Conservation (phyloP, 257 asterid species). For the Fraxinus excelsior region DNA sequence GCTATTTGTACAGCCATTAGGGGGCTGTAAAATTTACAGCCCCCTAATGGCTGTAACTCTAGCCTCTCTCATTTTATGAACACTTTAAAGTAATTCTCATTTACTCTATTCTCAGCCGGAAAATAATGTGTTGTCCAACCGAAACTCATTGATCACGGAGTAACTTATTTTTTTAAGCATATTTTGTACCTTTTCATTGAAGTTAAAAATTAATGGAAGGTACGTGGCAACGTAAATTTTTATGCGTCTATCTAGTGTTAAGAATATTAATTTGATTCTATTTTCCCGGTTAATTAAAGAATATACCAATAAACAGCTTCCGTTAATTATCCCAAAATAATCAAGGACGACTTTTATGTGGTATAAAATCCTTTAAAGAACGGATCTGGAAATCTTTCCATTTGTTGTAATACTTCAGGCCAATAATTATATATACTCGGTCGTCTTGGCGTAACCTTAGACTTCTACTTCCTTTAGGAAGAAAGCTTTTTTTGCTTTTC, state of each 20-base stretch:
- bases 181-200: background rate
- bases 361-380: no score
- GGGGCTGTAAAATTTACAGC: no score
- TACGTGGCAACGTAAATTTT: no score
- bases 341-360: background rate
- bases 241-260: background rate
- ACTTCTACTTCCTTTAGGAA: background rate
- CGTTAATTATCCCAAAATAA: background rate
- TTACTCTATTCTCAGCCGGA: background rate
- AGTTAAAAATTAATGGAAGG: no score
- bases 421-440: no score
- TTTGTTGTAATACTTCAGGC: no score
- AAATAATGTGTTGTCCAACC: background rate
- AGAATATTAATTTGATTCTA: no score
- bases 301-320: background rate
- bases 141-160: background rate
- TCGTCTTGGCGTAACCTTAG: background rate
- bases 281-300: background rate
- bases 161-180: background rate
- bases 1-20: no score
- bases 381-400: no score
- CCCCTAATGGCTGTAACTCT: no score
- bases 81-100: background rate
- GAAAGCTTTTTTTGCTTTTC: background rate
- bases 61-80: no score